phyloP scores from a whole-genome alignment of 2,329 filamentous ascomycete genomes.

The Mycogone perniciosa region DNA sequence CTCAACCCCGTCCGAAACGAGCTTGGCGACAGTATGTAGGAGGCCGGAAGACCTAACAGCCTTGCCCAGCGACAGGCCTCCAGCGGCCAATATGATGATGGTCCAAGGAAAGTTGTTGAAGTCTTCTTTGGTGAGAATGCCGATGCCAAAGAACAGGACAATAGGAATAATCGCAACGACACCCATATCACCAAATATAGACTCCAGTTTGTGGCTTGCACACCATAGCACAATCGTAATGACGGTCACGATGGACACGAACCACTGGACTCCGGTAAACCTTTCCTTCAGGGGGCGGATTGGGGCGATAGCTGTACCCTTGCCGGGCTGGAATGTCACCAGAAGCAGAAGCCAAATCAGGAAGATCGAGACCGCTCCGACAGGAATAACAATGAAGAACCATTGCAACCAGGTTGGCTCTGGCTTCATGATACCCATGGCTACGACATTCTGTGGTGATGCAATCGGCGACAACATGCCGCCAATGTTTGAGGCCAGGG shows the following conservation, averaged over 20 bases:
- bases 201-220: constrained; percentile 79
- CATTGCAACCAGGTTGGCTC: constrained; percentile 88
- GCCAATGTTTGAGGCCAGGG: constrained; percentile 89
- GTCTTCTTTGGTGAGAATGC: constrained; percentile 95
- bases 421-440: constrained; percentile 90
- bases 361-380: constrained; percentile 81
- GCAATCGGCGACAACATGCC: constrained; percentile 96
- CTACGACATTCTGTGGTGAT: constrained; percentile 95
- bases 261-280: constrained; percentile 87
- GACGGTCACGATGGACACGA: constrained; percentile 78
- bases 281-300: constrained; percentile 84
- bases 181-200: constrained; percentile 93
- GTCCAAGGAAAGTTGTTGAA: constrained; percentile 99
- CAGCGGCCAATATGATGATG: constrained; percentile 95
- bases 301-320: constrained; percentile 81
- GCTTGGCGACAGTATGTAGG: constrained; percentile 75
- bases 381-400: constrained; percentile 94
- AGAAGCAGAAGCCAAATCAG: constrained; percentile 86
- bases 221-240: constrained; percentile 89
- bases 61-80: constrained; percentile 86
- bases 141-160: constrained; percentile 91
- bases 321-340: constrained; percentile 75
- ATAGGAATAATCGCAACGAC: constrained; percentile 96
- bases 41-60: constrained; percentile 90
- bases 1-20: constrained; percentile 68